phyloP scores from a whole-genome alignment of 805 yeast genomes.

The Metschnikowia colocasiae region DNA sequence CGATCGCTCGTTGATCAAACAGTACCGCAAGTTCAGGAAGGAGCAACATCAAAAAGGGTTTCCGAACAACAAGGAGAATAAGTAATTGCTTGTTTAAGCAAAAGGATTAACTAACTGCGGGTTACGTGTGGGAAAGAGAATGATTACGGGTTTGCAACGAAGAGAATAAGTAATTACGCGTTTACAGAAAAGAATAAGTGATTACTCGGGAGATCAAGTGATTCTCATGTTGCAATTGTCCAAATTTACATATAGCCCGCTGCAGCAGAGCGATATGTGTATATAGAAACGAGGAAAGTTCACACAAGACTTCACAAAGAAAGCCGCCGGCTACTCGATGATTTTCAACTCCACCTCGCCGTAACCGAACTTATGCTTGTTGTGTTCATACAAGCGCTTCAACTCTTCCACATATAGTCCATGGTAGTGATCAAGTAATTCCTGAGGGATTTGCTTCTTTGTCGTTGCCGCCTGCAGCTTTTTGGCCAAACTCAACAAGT shows the following conservation, averaged over 20 bases:
- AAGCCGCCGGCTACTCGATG: slow-evolving; percentile 30
- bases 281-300: neutral
- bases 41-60: slow-evolving; percentile 10
- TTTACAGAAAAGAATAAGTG: neutral
- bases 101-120: too few species aligned
- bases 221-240: neutral
- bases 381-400: slow-evolving; percentile 57
- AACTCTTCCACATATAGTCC: slow-evolving; percentile 62
- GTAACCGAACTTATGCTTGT: slow-evolving; percentile 54
- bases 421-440: slow-evolving; percentile 65
- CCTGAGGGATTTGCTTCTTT: slow-evolving; percentile 34
- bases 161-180: neutral
- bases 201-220: neutral
- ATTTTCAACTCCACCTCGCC: slow-evolving; percentile 47
- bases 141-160: neutral
- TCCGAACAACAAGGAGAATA: slow-evolving; percentile 13
- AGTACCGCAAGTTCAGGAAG: slow-evolving; percentile 22
- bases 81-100: too few species aligned
- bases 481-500: slow-evolving; percentile 24
- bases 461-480: slow-evolving; percentile 16
- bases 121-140: too few species aligned
- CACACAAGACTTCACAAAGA: neutral
- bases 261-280: neutral
- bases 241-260: neutral
- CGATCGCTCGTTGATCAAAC: slow-evolving; percentile 32